Evolutionary conservation across 2,329 filamentous ascomycete species (phyloP).

Genomic region (Magnaporthiopsis rhizophila): DNA sequence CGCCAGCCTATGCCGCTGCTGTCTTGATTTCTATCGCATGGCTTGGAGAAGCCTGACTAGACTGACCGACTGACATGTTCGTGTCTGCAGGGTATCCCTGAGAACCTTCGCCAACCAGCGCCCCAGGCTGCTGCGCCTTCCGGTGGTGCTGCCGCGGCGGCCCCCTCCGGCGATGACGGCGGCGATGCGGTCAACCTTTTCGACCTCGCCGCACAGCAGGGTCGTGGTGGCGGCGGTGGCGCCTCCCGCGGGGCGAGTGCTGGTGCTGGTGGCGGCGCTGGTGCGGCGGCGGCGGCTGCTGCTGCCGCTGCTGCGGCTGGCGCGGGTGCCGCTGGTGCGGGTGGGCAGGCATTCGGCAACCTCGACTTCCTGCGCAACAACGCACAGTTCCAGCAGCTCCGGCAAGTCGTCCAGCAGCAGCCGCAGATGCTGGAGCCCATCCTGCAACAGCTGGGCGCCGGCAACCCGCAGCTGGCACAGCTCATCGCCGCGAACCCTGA

Average conservation of each 20-base stretch:
- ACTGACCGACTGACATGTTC: not conserved
- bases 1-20: too few species aligned
- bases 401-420: constrained; percentile 94
- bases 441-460: constrained; percentile 86
- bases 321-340: constrained; percentile 30
- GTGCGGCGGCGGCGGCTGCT: constrained; percentile 30
- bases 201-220: constrained; percentile 78
- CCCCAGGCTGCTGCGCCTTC: constrained; percentile 34
- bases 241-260: constrained; percentile 31
- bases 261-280: constrained; percentile 32
- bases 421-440: constrained; percentile 98
- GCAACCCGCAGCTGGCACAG: constrained; percentile 89
- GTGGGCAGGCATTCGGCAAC: constrained; percentile 53
- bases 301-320: constrained; percentile 43
- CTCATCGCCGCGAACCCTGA: constrained; percentile 89
- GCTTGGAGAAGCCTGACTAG: too few species aligned
- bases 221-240: constrained; percentile 32
- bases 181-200: constrained; percentile 79
- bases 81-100: constrained; percentile 70
- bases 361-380: constrained; percentile 93
- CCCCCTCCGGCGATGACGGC: constrained; percentile 42
- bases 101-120: constrained; percentile 56
- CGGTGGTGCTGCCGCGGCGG: constrained; percentile 29
- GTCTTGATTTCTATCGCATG: not conserved
- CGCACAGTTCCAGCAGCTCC: constrained; percentile 94